Percentiles rank a stretch among this genome's conserved stretches.
Conservation (phyloP, 306 rosid species). For the Amphicarpaea edgeworthii region DNA sequence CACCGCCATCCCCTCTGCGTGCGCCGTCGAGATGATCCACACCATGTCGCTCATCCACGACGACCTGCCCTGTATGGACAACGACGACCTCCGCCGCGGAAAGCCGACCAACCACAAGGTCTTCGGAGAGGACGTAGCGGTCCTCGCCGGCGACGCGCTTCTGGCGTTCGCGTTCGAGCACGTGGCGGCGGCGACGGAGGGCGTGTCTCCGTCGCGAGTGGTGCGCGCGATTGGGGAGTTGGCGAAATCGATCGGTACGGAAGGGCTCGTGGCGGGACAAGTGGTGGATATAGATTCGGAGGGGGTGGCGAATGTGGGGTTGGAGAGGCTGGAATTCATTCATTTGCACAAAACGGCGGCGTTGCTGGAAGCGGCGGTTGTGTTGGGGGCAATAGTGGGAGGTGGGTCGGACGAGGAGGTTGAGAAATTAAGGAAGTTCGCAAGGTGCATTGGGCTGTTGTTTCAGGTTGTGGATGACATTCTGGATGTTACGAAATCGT, state of each 20-base stretch:
- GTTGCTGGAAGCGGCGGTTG: conserved; percentile 68
- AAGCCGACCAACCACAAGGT: conserved; percentile 78
- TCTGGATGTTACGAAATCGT: conserved; percentile 79
- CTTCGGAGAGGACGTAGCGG: conserved; percentile 78
- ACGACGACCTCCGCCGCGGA: conserved; percentile 85
- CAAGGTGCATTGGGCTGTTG: conserved; percentile 67
- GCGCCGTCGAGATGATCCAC: conserved; percentile 86
- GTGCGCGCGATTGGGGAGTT: conserved; percentile 63
- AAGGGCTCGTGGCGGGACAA: conserved; percentile 83
- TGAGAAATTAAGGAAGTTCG: conserved; percentile 67
- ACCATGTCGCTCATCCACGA: conserved; percentile 90
- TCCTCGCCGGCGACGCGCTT: conserved; percentile 82
- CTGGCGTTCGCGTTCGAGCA: conserved; percentile 74
- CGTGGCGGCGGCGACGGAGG: conserved; percentile 52
- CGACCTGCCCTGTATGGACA: conserved; percentile 84
- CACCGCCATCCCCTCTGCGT: conserved; percentile 70
- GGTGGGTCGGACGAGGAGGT: conserved; percentile 64
- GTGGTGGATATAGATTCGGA: conserved; percentile 66
- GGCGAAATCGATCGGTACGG: conserved; percentile 65
- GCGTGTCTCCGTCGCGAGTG: conserved; percentile 51
- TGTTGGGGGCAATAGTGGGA: conserved; percentile 72
- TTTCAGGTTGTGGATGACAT: conserved; percentile 91
- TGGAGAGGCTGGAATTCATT: conserved; percentile 69
- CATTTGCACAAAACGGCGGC: conserved; percentile 80
- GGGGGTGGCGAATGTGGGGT: conserved; percentile 55